phyloP scores from a whole-genome alignment of 495 filamentous ascomycete species.

The Aspergillus diversus region DNA sequence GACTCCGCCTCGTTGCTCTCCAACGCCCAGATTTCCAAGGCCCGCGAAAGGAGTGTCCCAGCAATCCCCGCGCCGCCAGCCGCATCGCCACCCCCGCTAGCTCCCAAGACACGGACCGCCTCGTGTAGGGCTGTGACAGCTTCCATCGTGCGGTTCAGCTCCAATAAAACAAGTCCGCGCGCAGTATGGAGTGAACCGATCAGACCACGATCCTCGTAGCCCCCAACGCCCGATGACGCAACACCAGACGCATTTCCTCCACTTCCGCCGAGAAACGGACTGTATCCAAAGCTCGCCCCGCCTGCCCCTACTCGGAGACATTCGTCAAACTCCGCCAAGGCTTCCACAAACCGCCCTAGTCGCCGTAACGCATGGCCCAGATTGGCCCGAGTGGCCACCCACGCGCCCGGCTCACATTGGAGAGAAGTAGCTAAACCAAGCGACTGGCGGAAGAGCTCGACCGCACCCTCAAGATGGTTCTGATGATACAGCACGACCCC shows the following conservation, averaged over 20 bases:
- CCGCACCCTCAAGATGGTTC: conserved; percentile 72
- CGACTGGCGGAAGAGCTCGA: conserved; percentile 72
- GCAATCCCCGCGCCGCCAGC: conserved; percentile 69
- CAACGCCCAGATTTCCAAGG: conserved; percentile 68
- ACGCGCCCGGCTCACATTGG: conserved; percentile 77
- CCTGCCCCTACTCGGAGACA: conserved; percentile 78
- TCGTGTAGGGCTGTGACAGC: conserved; percentile 71
- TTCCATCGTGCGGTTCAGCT: conserved; percentile 65
- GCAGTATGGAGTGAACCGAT: conserved; percentile 51
- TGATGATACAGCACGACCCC: conserved; percentile 95
- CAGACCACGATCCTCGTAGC: conserved; percentile 51
- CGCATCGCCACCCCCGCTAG: conserved; percentile 59
- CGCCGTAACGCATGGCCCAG: conserved; percentile 86
- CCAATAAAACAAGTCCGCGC: conserved; percentile 69
- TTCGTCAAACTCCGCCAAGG: conserved; percentile 78
- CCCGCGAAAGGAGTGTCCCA: conserved; percentile 73
- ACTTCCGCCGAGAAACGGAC: conserved; percentile 45
- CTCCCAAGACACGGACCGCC: conserved; percentile 61
- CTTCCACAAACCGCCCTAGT: conserved; percentile 66
- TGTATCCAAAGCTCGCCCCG: conserved; percentile 59
- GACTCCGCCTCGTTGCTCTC: conserved; percentile 39
- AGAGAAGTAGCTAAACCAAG: conserved; percentile 78
- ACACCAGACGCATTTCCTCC: conserved; percentile 38
- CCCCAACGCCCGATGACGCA: conserved; percentile 45
- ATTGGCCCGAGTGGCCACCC: conserved; percentile 86